Evolutionary conservation across 108 stramenopile species (phyloP).

Genomic region (Skeletonema grethae): DNA sequence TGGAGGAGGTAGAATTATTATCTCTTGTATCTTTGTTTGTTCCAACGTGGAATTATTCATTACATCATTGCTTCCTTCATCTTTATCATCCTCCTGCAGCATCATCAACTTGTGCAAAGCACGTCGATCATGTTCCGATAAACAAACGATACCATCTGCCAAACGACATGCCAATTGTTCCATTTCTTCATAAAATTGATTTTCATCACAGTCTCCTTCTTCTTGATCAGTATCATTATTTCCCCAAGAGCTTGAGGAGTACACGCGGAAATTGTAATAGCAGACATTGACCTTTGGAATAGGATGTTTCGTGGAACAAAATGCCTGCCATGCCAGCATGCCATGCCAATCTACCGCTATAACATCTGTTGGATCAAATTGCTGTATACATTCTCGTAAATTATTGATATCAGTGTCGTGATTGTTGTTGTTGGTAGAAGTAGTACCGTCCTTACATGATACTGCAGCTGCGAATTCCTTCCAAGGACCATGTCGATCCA

Average conservation of each 20-base stretch:
- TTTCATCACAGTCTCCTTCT: neutral
- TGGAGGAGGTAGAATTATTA: constrained; percentile 45
- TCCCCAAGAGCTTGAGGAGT: constrained; percentile 20
- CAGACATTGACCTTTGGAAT: neutral
- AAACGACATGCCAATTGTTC: constrained; percentile 46
- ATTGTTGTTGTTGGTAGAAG: too few species aligned
- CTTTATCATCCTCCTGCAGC: neutral
- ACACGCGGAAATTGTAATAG: constrained; percentile 59
- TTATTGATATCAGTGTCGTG: too few species aligned
- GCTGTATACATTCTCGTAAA: neutral
- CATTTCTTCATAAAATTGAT: constrained; percentile 39
- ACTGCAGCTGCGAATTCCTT: constrained; percentile 28
- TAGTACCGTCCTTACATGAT: too few species aligned
- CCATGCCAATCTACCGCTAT: constrained; percentile 48
- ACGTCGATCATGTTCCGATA: constrained; percentile 41
- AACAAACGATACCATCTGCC: constrained; percentile 46
- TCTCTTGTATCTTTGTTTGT: constrained; percentile 8
- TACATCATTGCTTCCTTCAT: neutral
- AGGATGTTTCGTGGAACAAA: neutral
- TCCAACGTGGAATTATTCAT: too few species aligned
- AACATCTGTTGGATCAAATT: constrained; percentile 22
- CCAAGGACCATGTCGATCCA: constrained; percentile 47
- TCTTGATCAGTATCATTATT: neutral
- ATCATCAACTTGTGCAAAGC: constrained; percentile 9
- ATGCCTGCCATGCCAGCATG: constrained; percentile 26